Base-by-base conservation (phyloP, 768 basidiomycete species). In the Pholiota microspora region DNA sequence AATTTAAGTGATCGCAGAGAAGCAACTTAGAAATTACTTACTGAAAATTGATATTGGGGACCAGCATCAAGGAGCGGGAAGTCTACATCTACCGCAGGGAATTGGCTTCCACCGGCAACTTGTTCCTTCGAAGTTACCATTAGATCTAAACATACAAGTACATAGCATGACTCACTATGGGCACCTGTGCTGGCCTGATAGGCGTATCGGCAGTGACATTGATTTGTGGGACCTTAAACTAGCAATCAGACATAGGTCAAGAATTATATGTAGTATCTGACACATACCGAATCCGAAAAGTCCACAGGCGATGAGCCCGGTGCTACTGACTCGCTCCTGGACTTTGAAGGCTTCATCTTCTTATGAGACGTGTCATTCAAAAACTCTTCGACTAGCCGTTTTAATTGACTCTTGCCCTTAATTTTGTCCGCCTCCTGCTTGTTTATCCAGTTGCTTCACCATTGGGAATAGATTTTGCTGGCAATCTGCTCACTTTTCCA, bases 1-100 rank as follows among this genome's bases (percentile, higher is more conserved):
- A n/a, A n/a, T n/a, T n/a, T n/a, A n/a, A n/a, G n/a, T n/a, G n/a
- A n/a, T n/a, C n/a, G n/a, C n/a, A n/a, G n/a, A n/a, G n/a, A n/a
- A n/a, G n/a, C n/a, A n/a, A n/a, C n/a, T n/a, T n/a, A n/a, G n/a
- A n/a, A n/a, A n/a, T n/a, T n/a, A n/a, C n/a, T n/a, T n/a, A 56
- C 55, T 10, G 32, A 32, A 56, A 56, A 56, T 40, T 56, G 28
- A 51, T 56, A 51, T 32, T 56, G 55, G 49, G 55, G 55, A 51
- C 31, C 29, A 34, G 40, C 21, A 51, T 56, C 42, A 45, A 46
- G 18, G 55, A 56, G 34, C 31, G 28, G 55, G 49, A 51, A 8
- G 40, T 18, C 29, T 34, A 42, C 38, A 56, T 56, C 49, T 40
- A 51, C 55, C 12, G 49, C 23, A 38, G 49, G 55, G 55, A 46